Evolutionary conservation across 352 stramenopile genomes (phyloP).

Genomic region (Pythium brachiatum): DNA sequence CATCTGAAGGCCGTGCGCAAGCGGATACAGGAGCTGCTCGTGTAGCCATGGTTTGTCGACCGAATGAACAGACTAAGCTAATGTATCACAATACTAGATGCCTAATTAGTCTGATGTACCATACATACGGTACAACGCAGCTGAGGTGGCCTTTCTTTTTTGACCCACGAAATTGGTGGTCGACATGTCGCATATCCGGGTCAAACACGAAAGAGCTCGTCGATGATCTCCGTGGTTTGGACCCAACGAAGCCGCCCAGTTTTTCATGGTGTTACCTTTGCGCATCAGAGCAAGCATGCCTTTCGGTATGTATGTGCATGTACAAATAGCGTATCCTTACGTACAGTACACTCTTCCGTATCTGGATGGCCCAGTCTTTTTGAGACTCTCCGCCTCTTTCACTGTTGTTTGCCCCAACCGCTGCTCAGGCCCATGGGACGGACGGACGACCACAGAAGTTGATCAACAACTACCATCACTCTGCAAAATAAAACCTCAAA

Average conservation of each 20-base stretch:
- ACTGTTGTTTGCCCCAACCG: constrained; percentile 9
- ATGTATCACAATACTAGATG: constrained; percentile 1
- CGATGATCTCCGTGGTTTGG: too few relatives aligned
- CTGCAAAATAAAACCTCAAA: constrained; percentile 4
- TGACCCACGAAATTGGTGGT: background rate
- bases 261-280: too few relatives aligned
- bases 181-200: background rate
- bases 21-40: constrained; percentile 22
- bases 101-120: background rate
- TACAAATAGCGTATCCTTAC: too few relatives aligned
- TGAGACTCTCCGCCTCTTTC: background rate
- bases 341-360: background rate
- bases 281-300: background rate
- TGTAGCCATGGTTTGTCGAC: constrained; percentile 9
- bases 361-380: background rate
- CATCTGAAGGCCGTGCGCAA: constrained; percentile 21
- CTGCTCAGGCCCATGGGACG: constrained; percentile 17
- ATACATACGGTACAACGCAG: background rate
- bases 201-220: background rate
- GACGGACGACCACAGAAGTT: constrained; percentile 19
- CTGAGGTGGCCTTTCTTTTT: background rate
- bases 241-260: too few relatives aligned
- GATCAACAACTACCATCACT: constrained; percentile 26
- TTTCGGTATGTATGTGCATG: background rate
- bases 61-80: background rate